Base-by-base conservation (phyloP, 768 basidiomycete genomes). In the Boletus sensibilis region DNA sequence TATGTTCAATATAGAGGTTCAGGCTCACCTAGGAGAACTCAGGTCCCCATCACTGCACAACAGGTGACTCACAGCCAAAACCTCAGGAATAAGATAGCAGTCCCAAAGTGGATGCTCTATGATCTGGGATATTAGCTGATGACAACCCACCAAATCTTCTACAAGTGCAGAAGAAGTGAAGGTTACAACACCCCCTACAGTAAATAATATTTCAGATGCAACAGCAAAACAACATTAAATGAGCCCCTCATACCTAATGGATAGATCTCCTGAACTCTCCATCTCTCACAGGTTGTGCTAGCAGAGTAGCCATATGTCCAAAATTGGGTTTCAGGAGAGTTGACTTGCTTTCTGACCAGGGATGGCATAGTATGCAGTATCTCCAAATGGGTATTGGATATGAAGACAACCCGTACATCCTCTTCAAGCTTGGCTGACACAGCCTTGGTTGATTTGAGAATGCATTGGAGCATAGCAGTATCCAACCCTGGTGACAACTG, bases 251-350 rank as follows among this genome's bases (percentile, higher is more conserved):
- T 64, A 89, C 90, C 90, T 54, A 82, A 68, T 38, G 86, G 86
- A 64, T 82, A 90, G 12, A 92, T 79, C 58, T 86, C 85, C 33
- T 78, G 76, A 9, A 90, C 62, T n/a, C 80, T 81, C 87, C 86
- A 88, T 33, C 76, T 70, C 7, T 75, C 66, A 18, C 76, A 77
- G n/a, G 76, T 68, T 14, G 87, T 71, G 18, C 66, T 76, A 29
- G 79, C 69, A 68, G 88, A 82, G 12, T 85, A 81, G 0, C 90
- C 90, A 72, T 86, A 92, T 1, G 81, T 80, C 64, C 83, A 82
- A 61, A 90, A 89, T 34, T 80, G 82, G 8, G 82, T 64, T 39
- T 82, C 78, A 29, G 75, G 71, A 4, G 70, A 68, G 21, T 79
- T 76, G 27, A 64, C 68, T 20, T 82, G 70, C 50, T 83, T 76